Evolutionary conservation across 768 basidiomycete species (phyloP), one percentile per base, ranked within the genome.

Genomic region (Albatrellus ellisii): DNA sequence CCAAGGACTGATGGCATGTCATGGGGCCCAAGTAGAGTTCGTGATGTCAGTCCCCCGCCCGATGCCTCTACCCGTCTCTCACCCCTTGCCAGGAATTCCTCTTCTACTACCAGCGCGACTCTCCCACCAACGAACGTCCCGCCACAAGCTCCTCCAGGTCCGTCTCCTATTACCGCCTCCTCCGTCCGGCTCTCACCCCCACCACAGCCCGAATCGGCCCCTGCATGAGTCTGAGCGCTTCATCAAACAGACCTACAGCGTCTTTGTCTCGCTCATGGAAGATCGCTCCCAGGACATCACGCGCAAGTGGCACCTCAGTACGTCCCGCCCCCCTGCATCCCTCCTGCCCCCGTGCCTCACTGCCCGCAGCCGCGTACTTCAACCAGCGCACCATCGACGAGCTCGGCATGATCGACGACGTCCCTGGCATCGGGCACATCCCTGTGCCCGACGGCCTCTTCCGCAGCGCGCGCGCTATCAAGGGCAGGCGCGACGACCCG

Each of bases 161-260:
- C 45, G 47, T 36, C 10, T 24, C 26, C 31, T 24, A 6, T 21
- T 26, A 21, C 24, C 26, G 25, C 1, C 35, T 10, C 31, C 25
- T 41, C 33, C 15, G 36, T 25, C 32, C 7, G 27, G 27, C 20
- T 40, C 36, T 4, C 21, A 14, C 28, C 51, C 26, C 15, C 39
- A 69, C 73, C 46, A 72, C 18, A 18, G n/a, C 11, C 31, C 34
- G 22, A 65, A 48, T 68, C 56, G 44, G 22, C 59, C 58, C 21
- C 54, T 57, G 3, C 56, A 58, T 26, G 60, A 60, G 15, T 51
- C 51, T 27, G 60, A 62, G 47, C 52, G 58, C 7, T 66, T 85
- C 32, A 77, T 87, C 42, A 87, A 87, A 57, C 85, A 86, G 57
- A 87, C 85, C 0, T 88, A 86, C 56, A 86, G 83, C 0, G 84